These are phyloP conservation scores for Aspergillus aculeatus DNA, from an alignment of 2,329 filamentous ascomycete genomes.

Conservation along the genomic window DNA sequence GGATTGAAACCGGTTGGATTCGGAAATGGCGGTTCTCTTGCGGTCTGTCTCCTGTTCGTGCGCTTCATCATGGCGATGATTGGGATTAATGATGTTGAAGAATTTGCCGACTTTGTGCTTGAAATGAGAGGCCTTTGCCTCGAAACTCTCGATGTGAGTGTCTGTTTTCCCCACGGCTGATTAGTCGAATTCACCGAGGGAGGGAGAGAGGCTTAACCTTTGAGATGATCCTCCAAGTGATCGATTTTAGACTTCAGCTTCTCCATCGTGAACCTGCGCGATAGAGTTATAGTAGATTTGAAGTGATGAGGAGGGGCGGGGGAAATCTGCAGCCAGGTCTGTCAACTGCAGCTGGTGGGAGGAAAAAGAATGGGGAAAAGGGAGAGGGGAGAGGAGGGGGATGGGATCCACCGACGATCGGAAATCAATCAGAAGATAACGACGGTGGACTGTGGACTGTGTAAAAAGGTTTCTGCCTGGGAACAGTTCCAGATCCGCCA, in stretches of 20 bases:
- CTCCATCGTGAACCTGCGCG: slow-evolving; percentile 22
- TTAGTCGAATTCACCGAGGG: slow-evolving; percentile 1
- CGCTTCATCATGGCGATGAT: slow-evolving; percentile 90
- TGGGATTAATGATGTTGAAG: slow-evolving; percentile 70
- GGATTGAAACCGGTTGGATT: slow-evolving; percentile 80
- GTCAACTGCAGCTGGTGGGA: not conserved
- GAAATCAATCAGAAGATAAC: not conserved
- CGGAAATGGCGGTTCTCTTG: slow-evolving; percentile 70
- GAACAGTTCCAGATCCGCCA: not conserved
- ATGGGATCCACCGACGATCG: not conserved
- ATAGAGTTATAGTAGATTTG: not conserved
- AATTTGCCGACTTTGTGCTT: slow-evolving; percentile 66
- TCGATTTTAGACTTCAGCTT: slow-evolving; percentile 27
- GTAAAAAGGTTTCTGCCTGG: slow-evolving; percentile 1
- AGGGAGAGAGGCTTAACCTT: slow-evolving; percentile 22
- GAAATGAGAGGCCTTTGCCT: slow-evolving; percentile 56
- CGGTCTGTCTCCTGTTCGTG: slow-evolving; percentile 82
- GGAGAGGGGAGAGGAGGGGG: not conserved
- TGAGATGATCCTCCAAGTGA: slow-evolving; percentile 27
- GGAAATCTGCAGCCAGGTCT: not conserved
- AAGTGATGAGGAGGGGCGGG: not conserved
- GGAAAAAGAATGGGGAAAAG: not conserved
- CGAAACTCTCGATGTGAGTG: slow-evolving; percentile 41
- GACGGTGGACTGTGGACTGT: not conserved
- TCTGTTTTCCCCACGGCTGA: slow-evolving; percentile 22